These are phyloP conservation scores for Recurvomyces mirabilis DNA, from an alignment of 495 filamentous ascomycete genomes.

Conservation along the genomic window DNA sequence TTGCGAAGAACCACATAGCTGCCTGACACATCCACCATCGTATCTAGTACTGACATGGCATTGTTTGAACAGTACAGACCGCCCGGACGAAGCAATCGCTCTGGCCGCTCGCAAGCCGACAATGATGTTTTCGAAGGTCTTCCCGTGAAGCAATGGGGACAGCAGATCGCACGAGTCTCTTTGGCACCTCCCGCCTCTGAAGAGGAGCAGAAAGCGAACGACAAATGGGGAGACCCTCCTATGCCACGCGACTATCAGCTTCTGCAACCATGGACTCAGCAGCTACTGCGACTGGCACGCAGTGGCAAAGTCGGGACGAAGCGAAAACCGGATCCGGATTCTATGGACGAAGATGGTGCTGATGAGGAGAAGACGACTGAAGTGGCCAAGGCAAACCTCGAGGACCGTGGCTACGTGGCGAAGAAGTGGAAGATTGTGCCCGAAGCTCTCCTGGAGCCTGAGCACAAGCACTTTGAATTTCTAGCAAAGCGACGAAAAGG, in stretches of 20 bases:
- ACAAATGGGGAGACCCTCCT: conserved; percentile 44
- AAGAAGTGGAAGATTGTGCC: conserved; percentile 72
- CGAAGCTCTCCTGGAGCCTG: conserved; percentile 60
- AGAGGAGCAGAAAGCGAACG: conserved; percentile 13
- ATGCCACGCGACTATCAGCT: conserved; percentile 85
- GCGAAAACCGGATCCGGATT: conserved; percentile 33
- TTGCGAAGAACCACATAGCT: too few species aligned
- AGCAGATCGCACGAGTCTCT: conserved; percentile 27
- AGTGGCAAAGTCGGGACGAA: conserved; percentile 35
- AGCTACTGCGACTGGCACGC: conserved; percentile 69
- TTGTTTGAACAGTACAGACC: conserved; percentile 38
- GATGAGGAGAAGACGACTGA: conserved; percentile 35
- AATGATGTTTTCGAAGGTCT: conserved; percentile 94
- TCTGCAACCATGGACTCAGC: conserved; percentile 61
- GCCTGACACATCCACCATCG: too few species aligned
- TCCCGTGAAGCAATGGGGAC: conserved; percentile 84
- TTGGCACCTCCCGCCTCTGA: conserved; percentile 53
- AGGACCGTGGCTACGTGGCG: conserved; percentile 52
- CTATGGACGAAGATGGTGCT: conserved; percentile 31
- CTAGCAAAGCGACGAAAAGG: conserved; percentile 80
- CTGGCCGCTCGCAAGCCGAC: conserved; percentile 62
- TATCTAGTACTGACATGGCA: conserved; percentile 3
- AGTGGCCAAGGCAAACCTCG: conserved; percentile 38
- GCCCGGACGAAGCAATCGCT: conserved; percentile 53
- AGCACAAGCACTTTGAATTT: conserved; percentile 50